phyloP scores from a whole-genome alignment of 441 rosid genomes.

The Dalechampia spathulata region DNA sequence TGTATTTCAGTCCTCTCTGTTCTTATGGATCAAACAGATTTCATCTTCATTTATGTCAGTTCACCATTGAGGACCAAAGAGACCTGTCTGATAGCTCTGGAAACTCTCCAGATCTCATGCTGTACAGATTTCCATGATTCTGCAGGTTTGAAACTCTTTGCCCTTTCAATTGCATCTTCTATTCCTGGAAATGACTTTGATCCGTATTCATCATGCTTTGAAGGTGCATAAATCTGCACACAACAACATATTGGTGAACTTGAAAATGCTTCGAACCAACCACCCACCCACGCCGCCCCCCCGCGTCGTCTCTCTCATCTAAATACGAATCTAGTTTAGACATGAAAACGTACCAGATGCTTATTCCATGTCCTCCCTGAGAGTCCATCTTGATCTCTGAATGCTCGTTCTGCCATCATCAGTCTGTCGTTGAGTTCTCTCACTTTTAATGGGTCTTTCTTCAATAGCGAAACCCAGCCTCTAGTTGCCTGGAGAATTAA shows the following conservation, averaged over 20 bases:
- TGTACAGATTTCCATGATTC: conserved; percentile 60
- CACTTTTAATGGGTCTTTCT: conserved; percentile 28
- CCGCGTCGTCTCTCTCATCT: no score
- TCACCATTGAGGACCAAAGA: conserved; percentile 53
- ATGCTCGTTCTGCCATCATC: conserved; percentile 81
- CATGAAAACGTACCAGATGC: conserved; percentile 50
- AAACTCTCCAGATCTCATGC: conserved; percentile 76
- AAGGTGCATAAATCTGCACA: conserved; percentile 56
- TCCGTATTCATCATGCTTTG: conserved; percentile 67
- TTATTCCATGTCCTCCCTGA: conserved; percentile 60
- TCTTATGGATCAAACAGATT: no score
- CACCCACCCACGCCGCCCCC: no score
- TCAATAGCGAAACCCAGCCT: conserved; percentile 32
- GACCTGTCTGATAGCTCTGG: conserved; percentile 59
- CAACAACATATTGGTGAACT: not conserved
- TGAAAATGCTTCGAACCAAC: no score
- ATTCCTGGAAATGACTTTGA: conserved; percentile 64
- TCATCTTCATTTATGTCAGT: conserved; percentile 34
- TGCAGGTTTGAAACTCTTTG: conserved; percentile 37
- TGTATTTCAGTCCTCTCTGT: no score
- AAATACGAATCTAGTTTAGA: no score
- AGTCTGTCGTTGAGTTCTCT: conserved; percentile 76
- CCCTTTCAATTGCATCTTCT: conserved; percentile 53
- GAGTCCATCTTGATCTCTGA: conserved; percentile 77
- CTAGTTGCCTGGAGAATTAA: conserved; percentile 35